phyloP scores from a whole-genome alignment of 768 basidiomycete species.

The Leccinum aurantiacum region DNA sequence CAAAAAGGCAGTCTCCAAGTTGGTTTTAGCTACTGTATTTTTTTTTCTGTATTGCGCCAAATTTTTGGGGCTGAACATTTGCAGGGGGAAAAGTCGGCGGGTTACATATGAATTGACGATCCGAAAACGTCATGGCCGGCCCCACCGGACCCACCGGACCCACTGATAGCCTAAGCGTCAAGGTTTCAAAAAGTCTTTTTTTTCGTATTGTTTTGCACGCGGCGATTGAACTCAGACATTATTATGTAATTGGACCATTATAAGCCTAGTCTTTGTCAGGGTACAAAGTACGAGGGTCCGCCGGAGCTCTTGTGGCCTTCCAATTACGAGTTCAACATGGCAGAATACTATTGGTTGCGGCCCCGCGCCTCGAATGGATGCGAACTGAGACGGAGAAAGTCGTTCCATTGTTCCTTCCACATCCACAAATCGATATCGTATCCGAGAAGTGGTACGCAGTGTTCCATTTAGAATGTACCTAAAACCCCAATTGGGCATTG shows the following conservation, averaged over 20 bases:
- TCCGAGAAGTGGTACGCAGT: background rate
- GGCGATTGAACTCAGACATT: background rate
- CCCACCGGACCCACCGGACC: background rate
- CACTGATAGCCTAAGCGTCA: background rate
- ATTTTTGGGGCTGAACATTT: too few species aligned
- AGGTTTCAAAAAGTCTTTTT: background rate
- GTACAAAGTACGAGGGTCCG: background rate
- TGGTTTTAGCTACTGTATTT: too few species aligned
- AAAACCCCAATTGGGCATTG: background rate
- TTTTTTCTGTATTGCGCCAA: too few species aligned
- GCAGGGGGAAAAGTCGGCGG: background rate
- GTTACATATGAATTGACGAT: background rate
- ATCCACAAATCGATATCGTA: background rate
- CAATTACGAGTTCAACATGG: background rate
- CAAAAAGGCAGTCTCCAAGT: background rate
- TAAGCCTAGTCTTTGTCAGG: background rate
- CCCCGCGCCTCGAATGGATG: background rate
- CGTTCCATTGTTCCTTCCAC: background rate
- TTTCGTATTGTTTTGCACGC: background rate
- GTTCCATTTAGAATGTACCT: background rate
- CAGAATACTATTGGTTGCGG: background rate
- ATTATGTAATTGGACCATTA: background rate
- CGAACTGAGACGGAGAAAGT: background rate
- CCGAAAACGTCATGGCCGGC: too few species aligned
- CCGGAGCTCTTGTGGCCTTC: background rate